These are phyloP conservation scores for Lanmaoa pseudosensibilis DNA, from an alignment of 768 basidiomycete genomes.

Conservation along the genomic window DNA sequence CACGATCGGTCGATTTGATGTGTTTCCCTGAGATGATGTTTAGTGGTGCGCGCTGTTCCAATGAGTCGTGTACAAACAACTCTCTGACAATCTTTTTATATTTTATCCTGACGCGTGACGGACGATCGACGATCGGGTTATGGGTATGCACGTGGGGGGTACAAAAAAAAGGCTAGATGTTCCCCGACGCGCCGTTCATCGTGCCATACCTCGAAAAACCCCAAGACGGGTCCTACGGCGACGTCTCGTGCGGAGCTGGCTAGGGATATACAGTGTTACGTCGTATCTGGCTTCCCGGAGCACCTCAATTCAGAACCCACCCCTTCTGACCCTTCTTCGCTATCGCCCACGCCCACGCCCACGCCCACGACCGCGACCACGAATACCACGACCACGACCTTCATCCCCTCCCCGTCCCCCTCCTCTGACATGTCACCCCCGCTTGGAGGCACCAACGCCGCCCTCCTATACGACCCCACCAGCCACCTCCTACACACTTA, in stretches of 20 bases:
- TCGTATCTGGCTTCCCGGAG: conserved; percentile 83
- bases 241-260: conserved; percentile 71
- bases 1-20: conserved; percentile 73
- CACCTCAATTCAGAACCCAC: conserved; percentile 42
- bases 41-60: too few species aligned
- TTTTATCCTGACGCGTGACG: neutral
- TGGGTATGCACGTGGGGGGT: neutral
- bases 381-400: too few species aligned
- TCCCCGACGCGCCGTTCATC: conserved; percentile 65
- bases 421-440: too few species aligned
- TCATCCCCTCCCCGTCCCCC: conserved; percentile 25
- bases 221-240: conserved; percentile 70
- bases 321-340: neutral
- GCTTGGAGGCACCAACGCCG: conserved; percentile 66
- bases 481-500: conserved; percentile 69
- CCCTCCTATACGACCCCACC: conserved; percentile 61
- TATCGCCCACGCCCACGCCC: neutral
- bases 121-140: too few species aligned
- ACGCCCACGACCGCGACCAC: too few species aligned
- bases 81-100: too few species aligned
- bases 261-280: conserved; percentile 61
- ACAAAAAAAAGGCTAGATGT: conserved; percentile 68
- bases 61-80: too few species aligned
- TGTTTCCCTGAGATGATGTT: conserved; percentile 90
- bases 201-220: conserved; percentile 72